Percentiles rank a stretch among this genome's conserved stretches.
Conservation (phyloP, 2,329 filamentous ascomycete species). For the Parastagonospora avenae region DNA sequence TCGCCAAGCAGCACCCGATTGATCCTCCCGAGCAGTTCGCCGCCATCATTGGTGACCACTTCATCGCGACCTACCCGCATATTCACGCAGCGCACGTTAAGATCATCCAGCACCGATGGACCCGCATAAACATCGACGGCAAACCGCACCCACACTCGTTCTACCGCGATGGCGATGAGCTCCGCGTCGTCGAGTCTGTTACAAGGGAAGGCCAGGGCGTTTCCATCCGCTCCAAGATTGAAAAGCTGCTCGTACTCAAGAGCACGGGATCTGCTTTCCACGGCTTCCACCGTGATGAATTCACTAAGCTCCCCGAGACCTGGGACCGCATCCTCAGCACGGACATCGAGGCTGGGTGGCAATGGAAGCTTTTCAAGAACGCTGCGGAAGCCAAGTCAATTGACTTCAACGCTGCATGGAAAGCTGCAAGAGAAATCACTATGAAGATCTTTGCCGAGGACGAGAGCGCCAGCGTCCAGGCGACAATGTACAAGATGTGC, state of each 20-base stretch:
- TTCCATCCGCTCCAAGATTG: slow-evolving; percentile 76
- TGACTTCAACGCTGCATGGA: slow-evolving; percentile 79
- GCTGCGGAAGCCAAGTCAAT: slow-evolving; percentile 70
- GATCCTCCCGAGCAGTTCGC: slow-evolving; percentile 93
- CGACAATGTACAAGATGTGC: slow-evolving; percentile 99
- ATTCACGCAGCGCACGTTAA: slow-evolving; percentile 84
- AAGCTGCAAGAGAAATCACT: slow-evolving; percentile 80
- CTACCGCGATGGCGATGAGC: slow-evolving; percentile 86
- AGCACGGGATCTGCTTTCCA: slow-evolving; percentile 96
- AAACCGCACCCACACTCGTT: slow-evolving; percentile 95
- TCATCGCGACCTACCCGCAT: slow-evolving; percentile 84
- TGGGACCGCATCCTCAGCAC: slow-evolving; percentile 97
- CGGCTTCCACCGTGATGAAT: slow-evolving; percentile 91
- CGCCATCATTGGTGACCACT: slow-evolving; percentile 82
- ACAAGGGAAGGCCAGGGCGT: slow-evolving; percentile 71
- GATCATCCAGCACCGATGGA: slow-evolving; percentile 87
- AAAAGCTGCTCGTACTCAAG: slow-evolving; percentile 87
- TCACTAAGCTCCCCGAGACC: slow-evolving; percentile 85
- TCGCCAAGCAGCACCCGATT: slow-evolving; percentile 90
- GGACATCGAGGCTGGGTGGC: slow-evolving; percentile 85
- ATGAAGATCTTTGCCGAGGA: slow-evolving; percentile 89
- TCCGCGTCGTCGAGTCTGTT: slow-evolving; percentile 78
- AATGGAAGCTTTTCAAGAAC: slow-evolving; percentile 74
- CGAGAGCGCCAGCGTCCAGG: slow-evolving; percentile 89
- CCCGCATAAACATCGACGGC: slow-evolving; percentile 83